Base-by-base conservation (phyloP, 176 grass and related monocot species). In the Avena atlantica region DNA sequence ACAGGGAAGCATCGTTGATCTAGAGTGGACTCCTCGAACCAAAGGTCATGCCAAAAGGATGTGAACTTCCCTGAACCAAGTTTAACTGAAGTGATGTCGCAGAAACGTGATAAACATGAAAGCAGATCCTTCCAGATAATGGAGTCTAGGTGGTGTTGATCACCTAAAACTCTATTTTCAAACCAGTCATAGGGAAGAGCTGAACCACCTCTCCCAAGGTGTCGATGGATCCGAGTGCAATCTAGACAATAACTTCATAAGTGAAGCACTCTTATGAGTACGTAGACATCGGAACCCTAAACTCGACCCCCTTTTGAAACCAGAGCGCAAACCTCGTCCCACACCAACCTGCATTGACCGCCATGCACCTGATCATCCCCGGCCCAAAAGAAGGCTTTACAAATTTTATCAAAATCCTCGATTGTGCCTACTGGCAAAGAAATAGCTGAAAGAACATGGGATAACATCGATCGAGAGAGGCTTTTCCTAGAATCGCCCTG, bases 71-170 rank as follows among this genome's bases (percentile, higher is more conserved):
- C 42, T 7, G 42, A 44, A 6, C 42, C 17, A 3, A 11, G 59
- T 34, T 34, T 4, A 19, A 59, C 19, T 2, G 7, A 20, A 3
- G 57, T 21, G 6, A 9, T 9, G 8, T 9, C 9, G 19, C 1
- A 10, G 12, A 52, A 52, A 13, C 5, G 2, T 0, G 50, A 15
- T 1, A 52, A 3, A 15, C 50, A 52, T 21, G 59, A 2, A 1
- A 24, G 9, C 3, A 24, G 10, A 23, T 62, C 9, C 3, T 62
- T 62, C n/a, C 9, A 62, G 2, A 62, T 11, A 4, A 10, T 11
- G 2, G 9, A 10, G 9, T 62, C 8, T 2, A 62, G 2, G 1
- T 8, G 20, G 3, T 61, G 8, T 0, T 8, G 0, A 1, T 23
- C n/a, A 0, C 20, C 59, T 1, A 61, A 12, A 4, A 24, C n/a